Percentiles rank a stretch among this genome's conserved stretches.
Evolutionary conservation across 2,329 filamentous ascomycete genomes (phyloP).

Genomic region (Grosmannia clavigera): DNA sequence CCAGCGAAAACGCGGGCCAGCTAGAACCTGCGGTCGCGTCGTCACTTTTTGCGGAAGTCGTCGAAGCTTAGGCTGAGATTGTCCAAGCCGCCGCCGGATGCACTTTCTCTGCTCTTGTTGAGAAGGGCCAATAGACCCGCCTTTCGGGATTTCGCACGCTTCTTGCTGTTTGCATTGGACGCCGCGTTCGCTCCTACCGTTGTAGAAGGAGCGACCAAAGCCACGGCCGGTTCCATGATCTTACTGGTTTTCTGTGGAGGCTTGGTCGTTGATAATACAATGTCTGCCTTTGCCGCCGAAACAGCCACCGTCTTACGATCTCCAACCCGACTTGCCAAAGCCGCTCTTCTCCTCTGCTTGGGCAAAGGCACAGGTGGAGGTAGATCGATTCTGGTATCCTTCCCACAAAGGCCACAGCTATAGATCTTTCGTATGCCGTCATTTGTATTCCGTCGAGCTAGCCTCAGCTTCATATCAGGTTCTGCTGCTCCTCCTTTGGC

Average conservation of each 20-base stretch:
- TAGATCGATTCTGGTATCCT: constrained; percentile 28
- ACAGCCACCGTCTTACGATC: constrained; percentile 10
- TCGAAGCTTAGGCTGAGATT: constrained; percentile 37
- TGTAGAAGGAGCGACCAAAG: background rate
- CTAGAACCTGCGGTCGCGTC: background rate
- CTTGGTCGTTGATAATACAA: background rate
- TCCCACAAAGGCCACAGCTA: constrained; percentile 32
- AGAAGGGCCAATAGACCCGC: constrained; percentile 53
- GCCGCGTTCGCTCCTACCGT: constrained; percentile 14
- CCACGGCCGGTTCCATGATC: background rate
- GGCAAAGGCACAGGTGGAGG: constrained; percentile 22
- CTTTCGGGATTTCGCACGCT: constrained; percentile 52
- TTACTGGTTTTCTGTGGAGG: background rate
- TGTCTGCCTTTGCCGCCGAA: background rate
- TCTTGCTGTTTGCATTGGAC: constrained; percentile 48
- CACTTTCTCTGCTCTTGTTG: constrained; percentile 31
- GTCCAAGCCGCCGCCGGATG: constrained; percentile 19
- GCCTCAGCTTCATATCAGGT: background rate
- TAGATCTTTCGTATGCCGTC: constrained; percentile 25
- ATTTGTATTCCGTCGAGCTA: background rate
- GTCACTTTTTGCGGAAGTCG: constrained; percentile 37
- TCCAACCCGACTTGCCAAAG: constrained; percentile 10
- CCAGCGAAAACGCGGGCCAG: too few relatives aligned
- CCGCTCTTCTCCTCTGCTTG: background rate
- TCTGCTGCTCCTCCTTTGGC: background rate